phyloP scores from a whole-genome alignment of 1,139 yeast genomes.

The Yamadazyma atmosphaerica region DNA sequence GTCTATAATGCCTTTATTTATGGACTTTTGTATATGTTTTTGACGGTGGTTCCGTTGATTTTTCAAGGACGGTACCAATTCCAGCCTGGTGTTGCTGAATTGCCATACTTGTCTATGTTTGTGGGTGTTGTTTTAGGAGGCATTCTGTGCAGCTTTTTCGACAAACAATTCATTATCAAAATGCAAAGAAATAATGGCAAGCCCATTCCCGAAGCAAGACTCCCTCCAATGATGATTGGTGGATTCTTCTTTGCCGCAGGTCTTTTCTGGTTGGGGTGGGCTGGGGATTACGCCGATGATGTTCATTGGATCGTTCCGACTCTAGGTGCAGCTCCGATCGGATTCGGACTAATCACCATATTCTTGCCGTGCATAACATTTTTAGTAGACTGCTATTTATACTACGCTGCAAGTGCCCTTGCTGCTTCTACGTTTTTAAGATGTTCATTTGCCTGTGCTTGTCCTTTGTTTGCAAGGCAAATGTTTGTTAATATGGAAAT shows the following conservation, averaged over 20 bases:
- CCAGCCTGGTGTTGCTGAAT: conserved; percentile 51
- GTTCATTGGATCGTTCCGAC: conserved; percentile 85
- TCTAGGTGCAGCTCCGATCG: conserved; percentile 65
- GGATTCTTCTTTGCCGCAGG: conserved; percentile 71
- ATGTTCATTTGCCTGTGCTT: conserved; percentile 52
- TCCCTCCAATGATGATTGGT: conserved; percentile 71
- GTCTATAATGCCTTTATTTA: conserved; percentile 79
- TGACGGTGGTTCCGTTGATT: conserved; percentile 76
- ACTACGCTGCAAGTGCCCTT: conserved; percentile 85
- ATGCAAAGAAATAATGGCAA: conserved; percentile 49
- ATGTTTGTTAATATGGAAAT: conserved; percentile 74
- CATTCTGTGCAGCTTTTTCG: conserved; percentile 25
- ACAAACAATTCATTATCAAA: conserved; percentile 20
- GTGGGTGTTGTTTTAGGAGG: conserved; percentile 65
- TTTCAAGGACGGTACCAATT: conserved; percentile 61
- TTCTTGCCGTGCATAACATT: conserved; percentile 77
- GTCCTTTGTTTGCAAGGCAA: conserved; percentile 52
- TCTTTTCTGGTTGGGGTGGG: conserved; percentile 80
- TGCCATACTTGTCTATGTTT: conserved; percentile 60
- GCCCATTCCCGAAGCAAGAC: conserved; percentile 74
- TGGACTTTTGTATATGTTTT: conserved; percentile 72
- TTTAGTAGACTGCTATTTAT: conserved; percentile 72
- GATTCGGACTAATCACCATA: conserved; percentile 70
- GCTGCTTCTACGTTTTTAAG: conserved; percentile 81
- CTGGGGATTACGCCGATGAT: conserved; percentile 63